phyloP scores from a whole-genome alignment of 371 early-diverging fungal species.

The Syncephalastrum sp. region DNA sequence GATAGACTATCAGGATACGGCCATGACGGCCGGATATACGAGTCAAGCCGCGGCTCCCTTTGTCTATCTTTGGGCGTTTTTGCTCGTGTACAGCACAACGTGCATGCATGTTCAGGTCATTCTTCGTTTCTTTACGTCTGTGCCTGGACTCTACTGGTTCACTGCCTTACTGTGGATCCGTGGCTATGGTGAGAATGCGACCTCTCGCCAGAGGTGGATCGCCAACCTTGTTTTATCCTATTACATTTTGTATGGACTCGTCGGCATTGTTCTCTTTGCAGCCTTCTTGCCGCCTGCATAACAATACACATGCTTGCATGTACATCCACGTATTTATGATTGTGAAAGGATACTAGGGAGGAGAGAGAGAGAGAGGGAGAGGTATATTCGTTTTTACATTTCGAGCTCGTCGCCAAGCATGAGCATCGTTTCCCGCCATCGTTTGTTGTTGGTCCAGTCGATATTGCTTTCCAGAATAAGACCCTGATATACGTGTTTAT shows the following conservation, averaged over 20 bases:
- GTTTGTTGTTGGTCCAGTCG: no score
- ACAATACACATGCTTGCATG: background rate
- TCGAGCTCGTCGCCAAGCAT: no score
- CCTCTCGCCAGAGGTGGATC: constrained; percentile 16
- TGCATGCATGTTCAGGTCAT: constrained; percentile 92
- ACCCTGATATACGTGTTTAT: no score
- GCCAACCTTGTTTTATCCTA: constrained; percentile 50
- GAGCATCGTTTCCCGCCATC: no score
- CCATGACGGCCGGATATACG: constrained; percentile 6
- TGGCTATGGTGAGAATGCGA: constrained; percentile 10
- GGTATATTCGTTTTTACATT: no score
- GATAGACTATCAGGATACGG: background rate
- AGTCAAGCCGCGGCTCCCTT: constrained; percentile 27
- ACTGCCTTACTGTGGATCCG: constrained; percentile 56
- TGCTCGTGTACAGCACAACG: constrained; percentile 61
- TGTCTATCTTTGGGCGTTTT: constrained; percentile 68
- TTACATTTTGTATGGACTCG: constrained; percentile 68
- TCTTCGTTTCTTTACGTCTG: constrained; percentile 80
- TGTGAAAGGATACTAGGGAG: no score
- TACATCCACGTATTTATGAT: no score
- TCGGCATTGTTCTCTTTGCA: constrained; percentile 76
- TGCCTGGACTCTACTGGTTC: constrained; percentile 85
- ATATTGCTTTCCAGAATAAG: no score
- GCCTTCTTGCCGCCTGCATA: constrained; percentile 86
- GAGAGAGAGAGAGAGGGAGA: no score